A percentile compares a stretch with the other conserved stretches of the same genome.
phyloP scores from a whole-genome alignment of 2,329 filamentous ascomycete species.

The Colletotrichum australisinense region DNA sequence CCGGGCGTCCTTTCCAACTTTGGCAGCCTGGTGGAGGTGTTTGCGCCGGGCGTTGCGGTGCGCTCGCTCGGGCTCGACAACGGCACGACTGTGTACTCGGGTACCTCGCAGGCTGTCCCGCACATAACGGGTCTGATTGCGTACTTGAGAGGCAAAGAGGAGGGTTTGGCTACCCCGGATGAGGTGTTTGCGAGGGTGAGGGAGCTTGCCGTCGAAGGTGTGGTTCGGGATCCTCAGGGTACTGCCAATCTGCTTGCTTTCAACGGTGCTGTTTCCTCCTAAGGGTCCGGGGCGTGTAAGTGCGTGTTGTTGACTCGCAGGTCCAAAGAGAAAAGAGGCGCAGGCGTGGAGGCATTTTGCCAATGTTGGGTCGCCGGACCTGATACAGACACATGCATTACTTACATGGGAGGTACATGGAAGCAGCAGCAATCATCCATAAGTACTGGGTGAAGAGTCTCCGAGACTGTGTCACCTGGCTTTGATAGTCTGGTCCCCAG shows the following conservation, averaged over 20 bases:
- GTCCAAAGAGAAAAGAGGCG: conserved; percentile 1
- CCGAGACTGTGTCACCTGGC: not conserved
- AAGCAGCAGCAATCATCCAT: not conserved
- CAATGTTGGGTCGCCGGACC: not conserved
- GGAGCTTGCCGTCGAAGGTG: conserved; percentile 52
- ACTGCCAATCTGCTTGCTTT: conserved; percentile 66
- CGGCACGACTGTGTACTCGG: conserved; percentile 55
- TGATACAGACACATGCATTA: not conserved
- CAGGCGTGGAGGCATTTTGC: not conserved
- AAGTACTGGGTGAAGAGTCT: not conserved
- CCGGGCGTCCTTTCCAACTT: conserved; percentile 61
- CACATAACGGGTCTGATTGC: conserved; percentile 38
- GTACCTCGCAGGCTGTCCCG: conserved; percentile 50
- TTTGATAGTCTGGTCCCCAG: not conserved
- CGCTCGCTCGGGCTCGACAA: conserved; percentile 47
- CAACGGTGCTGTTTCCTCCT: conserved; percentile 54
- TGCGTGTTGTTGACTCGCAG: not conserved
- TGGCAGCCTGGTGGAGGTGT: conserved; percentile 40
- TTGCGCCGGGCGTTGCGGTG: conserved; percentile 23
- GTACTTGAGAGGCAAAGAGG: conserved; percentile 44
- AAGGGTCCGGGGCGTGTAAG: not conserved
- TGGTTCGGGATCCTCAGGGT: conserved; percentile 52
- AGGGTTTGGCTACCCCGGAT: conserved; percentile 48
- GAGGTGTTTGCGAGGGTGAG: conserved; percentile 59
- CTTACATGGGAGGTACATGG: not conserved